Evolutionary conservation across 2,329 filamentous ascomycete species (phyloP), one percentile per base, ranked within the genome.

Genomic region (Lithohypha guttulata): DNA sequence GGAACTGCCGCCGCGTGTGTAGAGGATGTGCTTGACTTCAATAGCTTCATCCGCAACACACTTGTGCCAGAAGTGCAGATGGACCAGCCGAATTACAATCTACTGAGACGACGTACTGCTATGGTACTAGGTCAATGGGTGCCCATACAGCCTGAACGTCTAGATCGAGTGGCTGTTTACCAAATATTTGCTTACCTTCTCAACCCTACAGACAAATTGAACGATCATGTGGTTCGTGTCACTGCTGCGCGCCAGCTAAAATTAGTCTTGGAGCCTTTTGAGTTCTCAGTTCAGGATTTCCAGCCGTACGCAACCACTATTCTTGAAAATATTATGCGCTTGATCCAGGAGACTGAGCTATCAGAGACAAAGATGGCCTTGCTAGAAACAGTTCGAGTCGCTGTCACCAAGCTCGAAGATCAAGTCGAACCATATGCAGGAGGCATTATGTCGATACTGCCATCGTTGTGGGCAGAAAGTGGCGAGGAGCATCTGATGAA

Each of bases 71-170:
- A 98, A 57, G 79, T 84, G 0, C 86, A 93, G 54, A 74, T 77
- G 37, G 64, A 70, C 44, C 66, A 69, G 23, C 69, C 70, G 1
- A 74, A 74, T 9, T 89, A 81, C 61, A 89, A 87, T 55, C 75
- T 98, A 14, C 69, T 98, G 7, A 78, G 91, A 15, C 78, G 91
- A 42, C 77, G 91, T 34, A 86, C 93, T 40, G 83, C 86, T 2
- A 93, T 98, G 41, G 64, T 96, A 27, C 71, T 96, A 17, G 84
- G 84, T 17, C 79, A 93, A 55, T 96, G 91, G 89, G 79, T 91
- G 2, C 73, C 83, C 0, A 75, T 95, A 47, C 81, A 83, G 53
- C 70, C 89, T 4, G 71, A 76, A 0, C 69, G 78, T 25, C 61
- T 75, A 23, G 84, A 79, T 52, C 73, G 80, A 42, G 39, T 79